Conservation (phyloP, 2,329 filamentous ascomycete species). For the Truncatella angustata region DNA sequence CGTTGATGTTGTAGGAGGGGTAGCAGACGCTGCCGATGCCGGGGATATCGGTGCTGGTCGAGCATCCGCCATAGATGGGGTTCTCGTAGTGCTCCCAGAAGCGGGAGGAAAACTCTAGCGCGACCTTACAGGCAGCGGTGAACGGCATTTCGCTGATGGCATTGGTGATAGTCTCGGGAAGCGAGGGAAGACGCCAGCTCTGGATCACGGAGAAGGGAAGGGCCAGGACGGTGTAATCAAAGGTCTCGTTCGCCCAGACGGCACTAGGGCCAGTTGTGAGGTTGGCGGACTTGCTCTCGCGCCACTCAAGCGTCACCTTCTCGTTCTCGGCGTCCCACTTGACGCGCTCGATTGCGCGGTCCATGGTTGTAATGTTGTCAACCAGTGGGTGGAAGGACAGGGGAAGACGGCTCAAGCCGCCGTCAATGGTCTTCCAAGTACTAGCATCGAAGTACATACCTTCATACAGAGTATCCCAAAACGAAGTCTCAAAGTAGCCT, state of each 20-base stretch:
- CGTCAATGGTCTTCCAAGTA: constrained; percentile 64
- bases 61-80: constrained; percentile 64
- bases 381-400: constrained; percentile 62
- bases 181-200: constrained; percentile 53
- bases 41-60: constrained; percentile 53
- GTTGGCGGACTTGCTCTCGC: constrained; percentile 37
- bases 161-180: constrained; percentile 40
- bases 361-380: constrained; percentile 53
- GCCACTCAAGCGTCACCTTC: constrained; percentile 59
- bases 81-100: constrained; percentile 53
- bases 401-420: constrained; percentile 53
- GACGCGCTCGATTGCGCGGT: constrained; percentile 56
- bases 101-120: constrained; percentile 66
- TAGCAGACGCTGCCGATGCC: constrained; percentile 64
- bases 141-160: constrained; percentile 48
- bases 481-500: constrained; percentile 39
- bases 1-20: constrained; percentile 65
- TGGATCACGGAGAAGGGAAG: constrained; percentile 64
- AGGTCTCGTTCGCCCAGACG: constrained; percentile 45
- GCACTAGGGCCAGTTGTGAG: constrained; percentile 2
- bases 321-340: constrained; percentile 46
- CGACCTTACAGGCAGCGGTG: constrained; percentile 52
- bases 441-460: constrained; percentile 58
- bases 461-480: constrained; percentile 53
- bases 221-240: constrained; percentile 66